Base-by-base conservation (phyloP, 1,284 basidiomycete genomes). In the Polyporus tsugae region DNA sequence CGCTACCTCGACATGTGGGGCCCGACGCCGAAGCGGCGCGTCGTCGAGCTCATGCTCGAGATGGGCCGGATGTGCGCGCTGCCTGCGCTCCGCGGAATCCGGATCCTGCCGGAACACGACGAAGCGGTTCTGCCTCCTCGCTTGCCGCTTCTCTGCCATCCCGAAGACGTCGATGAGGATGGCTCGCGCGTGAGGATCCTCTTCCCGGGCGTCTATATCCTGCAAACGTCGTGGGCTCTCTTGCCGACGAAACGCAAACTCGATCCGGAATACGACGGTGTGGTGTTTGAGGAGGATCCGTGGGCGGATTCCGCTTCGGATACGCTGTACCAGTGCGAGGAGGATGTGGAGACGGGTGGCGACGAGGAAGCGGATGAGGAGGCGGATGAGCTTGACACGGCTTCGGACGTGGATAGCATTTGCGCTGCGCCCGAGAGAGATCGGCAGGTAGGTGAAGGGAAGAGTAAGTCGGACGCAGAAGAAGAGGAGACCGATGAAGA, bases 161-260 rank as follows among this genome's bases (percentile, higher is more conserved):
- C 65, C 5, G 25, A 17, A 5, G 52, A 44, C 22, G 38, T 62
- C 29, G n/a, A 17, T n/a, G 60, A 53, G 4, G 65, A 62, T 7
- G 65, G 44, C n/a, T 22, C 35, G 29, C 53, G 65, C 41, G 33
- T 58, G 25, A 17, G n/a, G 29, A 53, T n/a, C 11, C 35, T 66
- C 60, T 42, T 66, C 60, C 52, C 46, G 3, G 64, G 60, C 11
- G 42, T n/a, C 44, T 29, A 25, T 25, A 22, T 66, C 17, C 39
- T 66, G 25, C 60, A 66, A 52, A 66, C 64, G 49, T 66, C 64
- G 39, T 66, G 64, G 64, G 60, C 64, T 29, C 35, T 66, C 39
- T 36, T 66, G 1, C 29, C 29, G 2, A 35, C 22, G 9, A 44
- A 65, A n/a, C 25, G 49, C 13, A 13, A 0, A 2, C n/a, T 52